Evolutionary conservation across 805 yeast genomes (phyloP), one percentile per base, ranked within the genome.

Genomic region (Cyberlindnera xylosilytica): DNA sequence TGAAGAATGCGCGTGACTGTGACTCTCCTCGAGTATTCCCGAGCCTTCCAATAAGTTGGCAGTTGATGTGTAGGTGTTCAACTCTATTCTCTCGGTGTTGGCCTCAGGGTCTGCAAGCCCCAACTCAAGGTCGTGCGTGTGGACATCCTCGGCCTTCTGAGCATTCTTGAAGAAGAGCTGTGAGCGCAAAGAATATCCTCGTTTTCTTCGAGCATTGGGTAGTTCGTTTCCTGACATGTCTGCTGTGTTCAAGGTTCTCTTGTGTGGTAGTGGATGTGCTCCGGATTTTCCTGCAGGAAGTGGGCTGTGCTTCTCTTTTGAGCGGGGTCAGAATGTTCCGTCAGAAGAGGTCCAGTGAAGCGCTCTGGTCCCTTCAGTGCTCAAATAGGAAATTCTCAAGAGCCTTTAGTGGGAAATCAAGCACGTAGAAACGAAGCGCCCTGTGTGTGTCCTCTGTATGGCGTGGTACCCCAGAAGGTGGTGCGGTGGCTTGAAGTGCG

Each of bases 181-280:
- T 0, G 85, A 70, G 46, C 90, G 68, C 42, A 83, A 61, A 8
- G 87, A 79, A 46, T 80, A 77, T 0, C 89, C 89, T 52, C 90
- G 62, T 47, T 72, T 74, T 48, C 86, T 65, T 73, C 64, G 40
- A 32, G 32, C 28, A 12, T 40, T 37, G 12, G 41, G 34, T 2
- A 12, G 22, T 2, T 36, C 43, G 4, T 26, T 17, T 6, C 23
- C 41, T 2, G 43, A 30, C 48, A 44, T 44, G 26, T 15, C n/a
- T n/a, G n/a, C n/a, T n/a, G n/a, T n/a, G n/a, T n/a, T n/a, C n/a
- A n/a, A n/a, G n/a, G n/a, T n/a, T n/a, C n/a, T n/a, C n/a, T 2
- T 32, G 36, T 13, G 24, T 22, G 24, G 24, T 22, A 10, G 24
- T 22, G 24, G 24, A 8, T 22, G n/a, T n/a, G n/a, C n/a, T n/a